These are phyloP conservation scores for Backusella parvicylindrica DNA, from an alignment of 192 early-diverging fungal species.

Conservation along the genomic window DNA sequence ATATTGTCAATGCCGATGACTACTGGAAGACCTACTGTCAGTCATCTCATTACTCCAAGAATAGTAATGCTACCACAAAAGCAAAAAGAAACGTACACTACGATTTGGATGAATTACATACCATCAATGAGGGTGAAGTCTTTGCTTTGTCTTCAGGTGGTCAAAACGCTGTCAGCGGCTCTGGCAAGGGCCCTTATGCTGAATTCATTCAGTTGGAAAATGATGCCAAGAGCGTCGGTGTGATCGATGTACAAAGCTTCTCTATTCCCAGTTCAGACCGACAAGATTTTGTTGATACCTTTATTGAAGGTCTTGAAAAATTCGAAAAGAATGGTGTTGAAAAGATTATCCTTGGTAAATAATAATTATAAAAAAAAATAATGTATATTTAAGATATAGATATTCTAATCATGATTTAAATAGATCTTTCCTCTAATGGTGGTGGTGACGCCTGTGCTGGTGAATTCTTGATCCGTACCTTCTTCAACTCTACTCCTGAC, in stretches of 20 bases:
- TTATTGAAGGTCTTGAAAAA: conserved; percentile 17
- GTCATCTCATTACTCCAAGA: conserved; percentile 12
- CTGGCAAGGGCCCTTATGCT: neutral
- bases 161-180: neutral
- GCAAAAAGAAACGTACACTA: conserved; percentile 12
- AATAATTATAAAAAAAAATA: neutral
- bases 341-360: conserved; percentile 27
- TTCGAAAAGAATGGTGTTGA: conserved; percentile 26
- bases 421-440: conserved; percentile 32
- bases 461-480: conserved; percentile 33
- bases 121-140: conserved; percentile 20
- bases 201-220: conserved; percentile 21
- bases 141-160: conserved; percentile 21
- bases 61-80: neutral
- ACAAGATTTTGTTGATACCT: conserved; percentile 24
- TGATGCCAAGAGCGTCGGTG: conserved; percentile 20
- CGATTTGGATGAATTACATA: conserved; percentile 12
- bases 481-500: conserved; percentile 27
- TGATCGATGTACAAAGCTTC: conserved; percentile 34
- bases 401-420: neutral
- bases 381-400: too few relatives aligned
- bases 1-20: conserved; percentile 16
- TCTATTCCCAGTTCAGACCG: conserved; percentile 25
- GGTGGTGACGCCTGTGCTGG: conserved; percentile 37
- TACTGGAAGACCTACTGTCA: conserved; percentile 31